Base-by-base conservation (phyloP, 805 yeast genomes). In the Sugiyamaella boreocaroliniensis region DNA sequence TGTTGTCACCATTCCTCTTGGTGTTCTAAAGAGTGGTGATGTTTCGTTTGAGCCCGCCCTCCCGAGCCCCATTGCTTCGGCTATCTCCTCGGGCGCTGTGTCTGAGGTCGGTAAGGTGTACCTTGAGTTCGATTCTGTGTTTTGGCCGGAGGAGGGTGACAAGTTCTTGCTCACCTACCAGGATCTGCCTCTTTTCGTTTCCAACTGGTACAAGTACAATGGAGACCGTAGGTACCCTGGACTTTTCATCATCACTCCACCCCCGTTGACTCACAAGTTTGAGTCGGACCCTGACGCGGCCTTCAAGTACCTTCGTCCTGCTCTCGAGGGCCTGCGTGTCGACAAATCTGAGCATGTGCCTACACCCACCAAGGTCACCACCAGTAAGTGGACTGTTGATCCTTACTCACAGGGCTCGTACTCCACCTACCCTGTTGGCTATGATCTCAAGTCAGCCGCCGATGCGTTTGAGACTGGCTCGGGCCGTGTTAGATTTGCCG, bases 1-100 rank as follows among this genome's bases (percentile, higher is more conserved):
- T 26, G 74, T 89, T 11, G 85, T 87, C 6, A 82, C 96, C 0
- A 80, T 86, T 4, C 96, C 97, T 0, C 85, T 85, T 56, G 85
- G 90, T 37, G 76, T 86, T 2, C 69, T 89, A 34, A 78, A 77
- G 53, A 60, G 78, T 2, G 45, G 40, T 66, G 70, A 0, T 4
- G 75, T 85, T 32, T 65, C 63, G 37, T 85, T 87, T 75, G 58
- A 54, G 0, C 89, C 90, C 0, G 65, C 70, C 4, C 67, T 86
- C 12, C 86, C 88, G 0, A 14, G 26, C 5, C 53, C 48, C 2
- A 47, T 63, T 15, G 29, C 22, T 10, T 68, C 68, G 1, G 70
- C 85, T 0, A 68, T 86, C 14, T 60, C 68, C 1, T 67, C 71
- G 11, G 74, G 83, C 58, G 78, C 78, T 53, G 82, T 76, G 65